A percentile compares a stretch with the other conserved stretches of the same genome.
These are phyloP conservation scores for Thuidium tamariscinum DNA, from an alignment of 225 moss, liverwort and hornwort genomes.

Conservation along the genomic window DNA sequence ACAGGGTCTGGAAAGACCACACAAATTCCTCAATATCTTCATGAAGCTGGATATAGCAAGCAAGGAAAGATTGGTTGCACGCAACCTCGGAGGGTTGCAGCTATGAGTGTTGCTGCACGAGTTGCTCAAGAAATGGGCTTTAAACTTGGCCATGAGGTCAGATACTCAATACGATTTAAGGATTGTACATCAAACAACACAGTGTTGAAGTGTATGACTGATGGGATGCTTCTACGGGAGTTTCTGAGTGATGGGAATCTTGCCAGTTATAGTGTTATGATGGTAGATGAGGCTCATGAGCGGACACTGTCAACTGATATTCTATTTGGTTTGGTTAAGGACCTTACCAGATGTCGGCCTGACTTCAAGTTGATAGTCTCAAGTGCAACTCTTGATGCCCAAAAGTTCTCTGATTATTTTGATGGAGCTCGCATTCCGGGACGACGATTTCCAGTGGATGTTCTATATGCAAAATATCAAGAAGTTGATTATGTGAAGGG, in stretches of 20 bases:
- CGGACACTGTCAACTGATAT: no score
- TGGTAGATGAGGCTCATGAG: no score
- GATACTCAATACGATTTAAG: background rate
- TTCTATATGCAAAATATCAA: slow-evolving; percentile 78
- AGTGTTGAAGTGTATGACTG: no score
- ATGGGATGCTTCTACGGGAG: no score
- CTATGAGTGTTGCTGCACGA: background rate
- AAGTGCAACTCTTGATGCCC: slow-evolving; percentile 91
- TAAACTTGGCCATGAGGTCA: background rate
- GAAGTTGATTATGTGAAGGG: slow-evolving; percentile 96
- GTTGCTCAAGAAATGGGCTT: background rate
- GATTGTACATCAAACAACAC: background rate
- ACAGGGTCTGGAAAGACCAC: background rate
- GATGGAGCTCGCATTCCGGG: slow-evolving; percentile 96
- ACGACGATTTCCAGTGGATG: slow-evolving; percentile 79
- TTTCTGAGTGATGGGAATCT: no score
- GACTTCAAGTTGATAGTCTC: slow-evolving; percentile 90
- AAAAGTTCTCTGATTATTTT: slow-evolving; percentile 83
- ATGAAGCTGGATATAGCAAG: background rate
- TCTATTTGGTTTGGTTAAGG: no score
- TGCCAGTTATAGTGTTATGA: no score
- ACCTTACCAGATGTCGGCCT: slow-evolving; percentile 69
- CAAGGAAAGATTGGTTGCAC: background rate
- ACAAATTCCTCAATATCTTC: background rate
- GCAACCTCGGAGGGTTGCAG: background rate